Evolutionary conservation across 495 filamentous ascomycete genomes (phyloP).

Genomic region (Xylaria flabelliformis): DNA sequence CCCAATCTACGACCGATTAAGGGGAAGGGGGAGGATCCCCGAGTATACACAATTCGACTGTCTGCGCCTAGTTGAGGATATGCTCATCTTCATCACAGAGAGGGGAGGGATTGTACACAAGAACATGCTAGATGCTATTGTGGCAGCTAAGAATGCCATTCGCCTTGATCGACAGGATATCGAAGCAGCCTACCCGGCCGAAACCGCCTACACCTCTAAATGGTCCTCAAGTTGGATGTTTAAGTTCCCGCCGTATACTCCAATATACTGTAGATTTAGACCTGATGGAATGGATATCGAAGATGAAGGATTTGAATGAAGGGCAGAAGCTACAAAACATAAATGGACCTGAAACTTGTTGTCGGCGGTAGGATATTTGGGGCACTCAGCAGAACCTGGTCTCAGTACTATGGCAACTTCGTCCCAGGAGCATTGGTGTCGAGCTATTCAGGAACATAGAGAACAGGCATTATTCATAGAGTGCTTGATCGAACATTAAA

Average conservation of each 20-base stretch:
- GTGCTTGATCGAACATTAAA: not conserved
- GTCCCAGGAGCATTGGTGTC: not conserved
- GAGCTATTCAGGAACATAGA: not conserved
- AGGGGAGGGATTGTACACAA: not conserved
- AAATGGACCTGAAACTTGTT: too few species aligned
- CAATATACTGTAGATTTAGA: too few species aligned
- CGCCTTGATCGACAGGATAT: not conserved
- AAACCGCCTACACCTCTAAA: not conserved
- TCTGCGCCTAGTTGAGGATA: not conserved
- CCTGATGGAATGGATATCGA: not conserved
- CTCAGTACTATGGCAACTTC: not conserved
- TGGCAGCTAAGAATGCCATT: not conserved
- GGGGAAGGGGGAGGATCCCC: too few species aligned
- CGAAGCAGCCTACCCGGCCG: not conserved
- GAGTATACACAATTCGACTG: not conserved
- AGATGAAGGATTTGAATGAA: not conserved
- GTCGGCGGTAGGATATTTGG: too few species aligned
- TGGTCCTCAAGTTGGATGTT: constrained; percentile 9
- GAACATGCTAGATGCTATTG: not conserved
- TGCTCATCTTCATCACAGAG: not conserved
- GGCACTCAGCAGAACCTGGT: not conserved
- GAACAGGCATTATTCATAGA: not conserved
- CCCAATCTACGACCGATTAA: not conserved
- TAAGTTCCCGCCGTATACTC: not conserved
- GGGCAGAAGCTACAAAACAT: not conserved